Evolutionary conservation across 805 yeast species (phyloP).

Genomic region (Lachancea sp.): DNA sequence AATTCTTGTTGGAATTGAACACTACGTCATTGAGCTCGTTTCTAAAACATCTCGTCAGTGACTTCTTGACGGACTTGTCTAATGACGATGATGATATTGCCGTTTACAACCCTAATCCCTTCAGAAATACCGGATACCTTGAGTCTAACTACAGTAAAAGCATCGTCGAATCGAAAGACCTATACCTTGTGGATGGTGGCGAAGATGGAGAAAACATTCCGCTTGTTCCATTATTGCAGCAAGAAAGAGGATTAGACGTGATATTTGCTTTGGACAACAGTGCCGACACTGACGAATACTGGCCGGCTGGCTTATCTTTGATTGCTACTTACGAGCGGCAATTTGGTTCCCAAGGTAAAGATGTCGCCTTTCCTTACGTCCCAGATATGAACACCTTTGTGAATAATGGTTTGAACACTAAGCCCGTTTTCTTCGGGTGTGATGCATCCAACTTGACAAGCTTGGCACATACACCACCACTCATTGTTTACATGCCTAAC

Average conservation of each 20-base stretch:
- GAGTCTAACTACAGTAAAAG: slow-evolving; percentile 29
- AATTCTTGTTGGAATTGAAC: slow-evolving; percentile 53
- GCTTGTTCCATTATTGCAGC: slow-evolving; percentile 52
- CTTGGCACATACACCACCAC: slow-evolving; percentile 55
- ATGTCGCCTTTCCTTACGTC: slow-evolving; percentile 72
- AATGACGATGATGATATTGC: slow-evolving; percentile 61
- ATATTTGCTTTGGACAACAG: slow-evolving; percentile 63
- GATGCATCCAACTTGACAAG: slow-evolving; percentile 55
- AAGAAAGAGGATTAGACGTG: slow-evolving; percentile 55
- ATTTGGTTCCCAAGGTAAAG: slow-evolving; percentile 44
- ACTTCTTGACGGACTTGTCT: slow-evolving; percentile 42
- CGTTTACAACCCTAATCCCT: slow-evolving; percentile 66
- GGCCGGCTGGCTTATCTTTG: slow-evolving; percentile 68
- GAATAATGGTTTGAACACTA: slow-evolving; percentile 52
- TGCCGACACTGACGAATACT: slow-evolving; percentile 52
- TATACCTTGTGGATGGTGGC: slow-evolving; percentile 67
- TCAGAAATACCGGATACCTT: slow-evolving; percentile 40
- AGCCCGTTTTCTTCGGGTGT: slow-evolving; percentile 82
- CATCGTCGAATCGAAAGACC: slow-evolving; percentile 38
- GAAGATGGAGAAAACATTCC: slow-evolving; percentile 65
- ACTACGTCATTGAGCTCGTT: slow-evolving; percentile 44
- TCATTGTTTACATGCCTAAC: slow-evolving; percentile 74
- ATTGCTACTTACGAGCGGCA: slow-evolving; percentile 54
- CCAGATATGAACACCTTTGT: slow-evolving; percentile 63
- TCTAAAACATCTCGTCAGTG: slow-evolving; percentile 40